Percentiles rank a stretch among this genome's conserved stretches.
phyloP scores from a whole-genome alignment of 2,329 filamentous ascomycete species.

The Colletotrichum gloeosporioides region DNA sequence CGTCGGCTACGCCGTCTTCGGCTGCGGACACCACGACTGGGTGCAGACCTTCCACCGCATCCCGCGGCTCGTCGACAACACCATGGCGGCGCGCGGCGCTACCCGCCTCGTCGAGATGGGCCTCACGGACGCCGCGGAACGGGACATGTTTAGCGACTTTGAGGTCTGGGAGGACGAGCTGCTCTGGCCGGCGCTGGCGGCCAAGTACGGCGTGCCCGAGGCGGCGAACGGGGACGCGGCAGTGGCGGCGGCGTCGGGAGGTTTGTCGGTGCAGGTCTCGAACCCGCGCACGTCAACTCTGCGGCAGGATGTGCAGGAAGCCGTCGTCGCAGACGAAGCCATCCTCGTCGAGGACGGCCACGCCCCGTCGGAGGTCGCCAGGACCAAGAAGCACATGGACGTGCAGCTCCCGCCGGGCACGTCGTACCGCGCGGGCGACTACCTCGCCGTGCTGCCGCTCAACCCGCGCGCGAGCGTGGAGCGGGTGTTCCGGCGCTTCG shows the following conservation, averaged over 20 bases:
- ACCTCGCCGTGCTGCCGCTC: slow-evolving; percentile 74
- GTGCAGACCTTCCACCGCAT: slow-evolving; percentile 69
- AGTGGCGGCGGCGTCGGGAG: slow-evolving; percentile 20
- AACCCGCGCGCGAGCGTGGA: slow-evolving; percentile 69
- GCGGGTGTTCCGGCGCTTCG: slow-evolving; percentile 69
- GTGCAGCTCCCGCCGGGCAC: slow-evolving; percentile 70
- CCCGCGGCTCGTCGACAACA: slow-evolving; percentile 65
- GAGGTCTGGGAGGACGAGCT: slow-evolving; percentile 70
- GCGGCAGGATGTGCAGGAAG: slow-evolving; percentile 65
- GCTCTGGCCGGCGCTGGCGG: slow-evolving; percentile 55
- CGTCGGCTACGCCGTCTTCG: slow-evolving; percentile 70
- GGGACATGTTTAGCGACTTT: slow-evolving; percentile 72
- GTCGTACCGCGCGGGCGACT: slow-evolving; percentile 76
- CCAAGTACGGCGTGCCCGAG: slow-evolving; percentile 52
- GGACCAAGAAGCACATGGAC: slow-evolving; percentile 69
- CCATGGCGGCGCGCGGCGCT: slow-evolving; percentile 44
- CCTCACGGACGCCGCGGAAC: slow-evolving; percentile 62
- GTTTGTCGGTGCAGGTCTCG: slow-evolving; percentile 55
- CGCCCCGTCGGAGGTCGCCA: slow-evolving; percentile 37
- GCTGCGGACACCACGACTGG: slow-evolving; percentile 67
- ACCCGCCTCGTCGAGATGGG: slow-evolving; percentile 51
- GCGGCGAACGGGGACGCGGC: slow-evolving; percentile 26
- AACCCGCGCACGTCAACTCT: slow-evolving; percentile 61
- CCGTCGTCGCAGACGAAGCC: slow-evolving; percentile 57
- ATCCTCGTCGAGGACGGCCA: slow-evolving; percentile 39